A percentile compares a stretch with the other conserved stretches of the same genome.
Conservation (phyloP, 805 yeast species). For the Saccharomyces paradoxus region DNA sequence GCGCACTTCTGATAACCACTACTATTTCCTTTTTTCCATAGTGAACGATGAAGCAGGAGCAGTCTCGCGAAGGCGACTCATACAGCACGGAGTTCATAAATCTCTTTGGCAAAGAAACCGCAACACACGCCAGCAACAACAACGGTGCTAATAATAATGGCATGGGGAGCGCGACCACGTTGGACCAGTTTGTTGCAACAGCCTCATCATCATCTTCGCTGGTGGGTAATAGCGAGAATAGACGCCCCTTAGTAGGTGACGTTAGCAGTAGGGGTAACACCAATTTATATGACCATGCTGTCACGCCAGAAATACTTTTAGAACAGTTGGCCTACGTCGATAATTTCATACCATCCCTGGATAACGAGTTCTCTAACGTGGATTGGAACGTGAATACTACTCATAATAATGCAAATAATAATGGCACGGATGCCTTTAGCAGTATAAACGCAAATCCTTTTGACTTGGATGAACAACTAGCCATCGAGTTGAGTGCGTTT, state of each 20-base stretch:
- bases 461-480: constrained; percentile 43
- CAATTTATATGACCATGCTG: constrained; percentile 2
- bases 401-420: not conserved
- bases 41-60: not conserved
- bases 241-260: constrained; percentile 4
- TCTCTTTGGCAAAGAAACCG: constrained; percentile 15
- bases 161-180: not conserved
- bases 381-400: constrained; percentile 11
- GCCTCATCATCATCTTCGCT: not conserved
- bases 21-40: not conserved
- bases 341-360: constrained; percentile 54
- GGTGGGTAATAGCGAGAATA: not conserved
- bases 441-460: constrained; percentile 16
- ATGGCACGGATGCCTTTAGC: not conserved
- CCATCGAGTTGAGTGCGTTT: constrained; percentile 69
- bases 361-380: constrained; percentile 34
- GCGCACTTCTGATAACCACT: not conserved
- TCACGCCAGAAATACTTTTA: constrained; percentile 40
- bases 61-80: constrained; percentile 1
- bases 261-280: constrained; percentile 2
- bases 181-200: not conserved
- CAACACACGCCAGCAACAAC: constrained; percentile 1
- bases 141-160: not conserved
- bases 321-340: constrained; percentile 79
- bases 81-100: constrained; percentile 13